Percentiles rank a stretch among this genome's conserved stretches.
phyloP scores from a whole-genome alignment of 2,329 filamentous ascomycete genomes.

The Knoxdaviesia capensis region DNA sequence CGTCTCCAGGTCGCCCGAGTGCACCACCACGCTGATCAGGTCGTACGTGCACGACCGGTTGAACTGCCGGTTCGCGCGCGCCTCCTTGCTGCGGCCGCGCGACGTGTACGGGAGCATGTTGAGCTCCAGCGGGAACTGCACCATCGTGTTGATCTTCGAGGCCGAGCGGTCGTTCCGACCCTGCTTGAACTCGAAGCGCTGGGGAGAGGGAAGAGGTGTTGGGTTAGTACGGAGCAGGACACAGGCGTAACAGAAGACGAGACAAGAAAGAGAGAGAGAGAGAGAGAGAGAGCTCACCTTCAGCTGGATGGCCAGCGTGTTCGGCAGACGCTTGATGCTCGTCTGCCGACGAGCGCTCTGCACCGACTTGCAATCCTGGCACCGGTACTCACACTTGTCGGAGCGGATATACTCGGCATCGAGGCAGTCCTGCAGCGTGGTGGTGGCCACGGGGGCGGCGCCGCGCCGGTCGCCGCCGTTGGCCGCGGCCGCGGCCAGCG shows the following conservation, averaged over 20 bases:
- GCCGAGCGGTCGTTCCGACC: slow-evolving; percentile 45
- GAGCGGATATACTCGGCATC: slow-evolving; percentile 70
- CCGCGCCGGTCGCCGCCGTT: too few relatives aligned
- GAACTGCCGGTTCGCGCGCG: slow-evolving; percentile 29
- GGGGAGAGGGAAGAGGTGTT: neutral
- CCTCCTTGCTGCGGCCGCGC: slow-evolving; percentile 30
- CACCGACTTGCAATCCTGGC: slow-evolving; percentile 55
- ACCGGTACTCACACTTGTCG: slow-evolving; percentile 81
- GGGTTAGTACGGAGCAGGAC: neutral
- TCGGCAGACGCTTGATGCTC: slow-evolving; percentile 66
- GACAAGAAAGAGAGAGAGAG: neutral
- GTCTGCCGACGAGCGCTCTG: slow-evolving; percentile 72
- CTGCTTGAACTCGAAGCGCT: slow-evolving; percentile 56
- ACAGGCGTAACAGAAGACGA: neutral
- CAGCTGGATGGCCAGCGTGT: slow-evolving; percentile 77
- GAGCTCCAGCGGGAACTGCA: slow-evolving; percentile 69
- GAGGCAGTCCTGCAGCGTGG: slow-evolving; percentile 53
- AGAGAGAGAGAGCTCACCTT: slow-evolving; percentile 38
- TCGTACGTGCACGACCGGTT: slow-evolving; percentile 61
- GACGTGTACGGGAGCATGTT: slow-evolving; percentile 86
- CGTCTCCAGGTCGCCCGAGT: slow-evolving; percentile 81
- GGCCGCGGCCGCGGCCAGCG: slow-evolving; percentile 10
- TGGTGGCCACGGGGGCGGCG: slow-evolving; percentile 10
- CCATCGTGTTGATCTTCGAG: slow-evolving; percentile 72
- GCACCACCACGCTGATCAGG: slow-evolving; percentile 74